Base-by-base conservation (phyloP, 2,329 filamentous ascomycete genomes). In the Botrytis cinerea region DNA sequence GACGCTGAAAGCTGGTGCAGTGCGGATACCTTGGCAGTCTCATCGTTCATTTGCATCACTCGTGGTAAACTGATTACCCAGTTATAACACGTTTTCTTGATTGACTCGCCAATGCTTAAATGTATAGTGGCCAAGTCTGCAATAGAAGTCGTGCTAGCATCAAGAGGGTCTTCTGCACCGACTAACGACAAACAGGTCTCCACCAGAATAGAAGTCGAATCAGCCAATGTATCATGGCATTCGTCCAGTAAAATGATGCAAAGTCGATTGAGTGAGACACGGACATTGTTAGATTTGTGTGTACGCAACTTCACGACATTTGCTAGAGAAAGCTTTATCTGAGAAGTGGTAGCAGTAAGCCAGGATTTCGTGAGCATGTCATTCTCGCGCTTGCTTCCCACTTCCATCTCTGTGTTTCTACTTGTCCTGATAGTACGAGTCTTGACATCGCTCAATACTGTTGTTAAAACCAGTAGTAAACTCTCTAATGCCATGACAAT, bases 41-140 rank as follows among this genome's bases (percentile, higher is more conserved):
- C 94, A 78, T 98, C 94, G 77, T 90, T 92, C 14, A 90, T 89
- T 80, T 95, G 93, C 90, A 98, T 95, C 22, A 93, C 83, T 25
- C 94, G 88, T 8, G 95, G 91, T 28, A 99, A 87, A 59, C 93
- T 91, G 3, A 89, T 89, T 38, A 95, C 87, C 94, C 95, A 98
- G 70, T 90, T 90, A 81, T 95, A 92, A 0, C 97, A 86, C 0
- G 89, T 91, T 43, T 86, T 87, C 77, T 93, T 93, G 40, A 95
- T 84, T 4, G 88, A 84, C 35, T 92, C 89, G 5, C 87, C 83
- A 2, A 95, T 85, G 67, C 87, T 84, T 2, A 86, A 83, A 77
- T 94, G 90, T 18, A 90, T 88, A 57, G 83, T 86, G 9, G 91
- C 84, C 40, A 97, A 83, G 75, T 90, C 87, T 43, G 85, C 85